Evolutionary conservation across 1,284 basidiomycete species (phyloP).

Genomic region (Ceratobasidium papillatum): DNA sequence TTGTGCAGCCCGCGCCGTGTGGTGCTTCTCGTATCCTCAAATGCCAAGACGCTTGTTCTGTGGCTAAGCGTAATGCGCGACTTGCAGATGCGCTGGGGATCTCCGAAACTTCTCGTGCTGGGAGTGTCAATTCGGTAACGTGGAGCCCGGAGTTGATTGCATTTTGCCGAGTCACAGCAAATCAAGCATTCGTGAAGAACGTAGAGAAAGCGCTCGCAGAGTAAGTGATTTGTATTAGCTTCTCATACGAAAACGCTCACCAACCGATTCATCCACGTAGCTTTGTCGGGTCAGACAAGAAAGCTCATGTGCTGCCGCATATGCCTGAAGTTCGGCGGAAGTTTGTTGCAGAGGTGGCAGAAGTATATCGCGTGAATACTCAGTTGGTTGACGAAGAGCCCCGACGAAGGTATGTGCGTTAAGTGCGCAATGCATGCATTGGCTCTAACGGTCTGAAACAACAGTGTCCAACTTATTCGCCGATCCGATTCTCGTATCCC

Average conservation of each 20-base stretch:
- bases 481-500: slow-evolving; percentile 84
- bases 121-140: slow-evolving; percentile 53
- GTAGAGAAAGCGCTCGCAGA: slow-evolving; percentile 84
- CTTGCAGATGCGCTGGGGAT: slow-evolving; percentile 91
- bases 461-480: slow-evolving; percentile 78
- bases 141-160: slow-evolving; percentile 70
- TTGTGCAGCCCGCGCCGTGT: slow-evolving; percentile 75
- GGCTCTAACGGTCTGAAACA: not conserved
- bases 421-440: slow-evolving; percentile 12
- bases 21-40: slow-evolving; percentile 68
- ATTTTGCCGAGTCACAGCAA: slow-evolving; percentile 62
- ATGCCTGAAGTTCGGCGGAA: slow-evolving; percentile 81
- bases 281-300: slow-evolving; percentile 74
- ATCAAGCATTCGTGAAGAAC: slow-evolving; percentile 70
- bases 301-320: slow-evolving; percentile 77
- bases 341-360: slow-evolving; percentile 80
- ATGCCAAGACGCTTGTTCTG: slow-evolving; percentile 81
- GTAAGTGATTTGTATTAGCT: slow-evolving; percentile 57
- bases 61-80: slow-evolving; percentile 84
- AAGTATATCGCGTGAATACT: slow-evolving; percentile 80
- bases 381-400: slow-evolving; percentile 89
- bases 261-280: slow-evolving; percentile 52
- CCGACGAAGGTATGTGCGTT: slow-evolving; percentile 56
- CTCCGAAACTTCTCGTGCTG: slow-evolving; percentile 54
- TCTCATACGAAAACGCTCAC: not conserved